Percentiles rank a stretch among this genome's conserved stretches.
phyloP scores from a whole-genome alignment of 345 rosid genomes.

The Brassica carinata region DNA sequence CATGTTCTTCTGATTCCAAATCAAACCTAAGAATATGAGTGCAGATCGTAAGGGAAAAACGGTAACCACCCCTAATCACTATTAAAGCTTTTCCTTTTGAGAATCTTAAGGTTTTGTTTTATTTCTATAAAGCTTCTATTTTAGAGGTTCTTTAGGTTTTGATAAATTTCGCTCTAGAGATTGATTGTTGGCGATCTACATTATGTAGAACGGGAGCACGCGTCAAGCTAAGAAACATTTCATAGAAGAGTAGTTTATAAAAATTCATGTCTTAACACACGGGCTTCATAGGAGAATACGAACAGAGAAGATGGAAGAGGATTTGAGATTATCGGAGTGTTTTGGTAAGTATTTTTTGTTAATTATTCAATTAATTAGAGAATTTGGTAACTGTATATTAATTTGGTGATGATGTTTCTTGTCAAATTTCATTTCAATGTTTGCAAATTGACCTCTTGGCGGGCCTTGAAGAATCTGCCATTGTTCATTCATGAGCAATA shows the following conservation, averaged over 20 bases:
- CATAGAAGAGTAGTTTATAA: neutral
- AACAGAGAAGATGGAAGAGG: neutral
- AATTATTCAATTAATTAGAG: neutral
- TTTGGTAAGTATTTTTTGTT: too few relatives aligned
- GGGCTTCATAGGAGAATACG: neutral
- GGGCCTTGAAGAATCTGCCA: slow-evolving; percentile 66
- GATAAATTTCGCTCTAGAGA: neutral
- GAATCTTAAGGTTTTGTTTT: too few relatives aligned
- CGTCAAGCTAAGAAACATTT: neutral
- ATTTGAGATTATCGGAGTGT: neutral
- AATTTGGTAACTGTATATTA: neutral
- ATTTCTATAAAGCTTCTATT: too few relatives aligned
- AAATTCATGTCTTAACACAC: neutral
- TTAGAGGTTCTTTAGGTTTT: neutral
- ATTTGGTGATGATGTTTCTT: slow-evolving; percentile 7
- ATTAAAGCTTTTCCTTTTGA: neutral
- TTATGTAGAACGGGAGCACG: neutral
- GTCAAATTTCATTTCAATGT: neutral
- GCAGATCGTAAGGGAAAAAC: neutral
- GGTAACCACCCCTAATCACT: too few relatives aligned
- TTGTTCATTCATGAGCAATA: slow-evolving; percentile 65
- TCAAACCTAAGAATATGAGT: neutral
- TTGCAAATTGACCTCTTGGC: slow-evolving; percentile 30
- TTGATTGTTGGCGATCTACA: neutral
- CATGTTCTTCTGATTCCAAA: neutral